These are phyloP conservation scores for Pyropia yezoensis DNA, from an alignment of 23 red algal genomes.

Conservation along the genomic window DNA sequence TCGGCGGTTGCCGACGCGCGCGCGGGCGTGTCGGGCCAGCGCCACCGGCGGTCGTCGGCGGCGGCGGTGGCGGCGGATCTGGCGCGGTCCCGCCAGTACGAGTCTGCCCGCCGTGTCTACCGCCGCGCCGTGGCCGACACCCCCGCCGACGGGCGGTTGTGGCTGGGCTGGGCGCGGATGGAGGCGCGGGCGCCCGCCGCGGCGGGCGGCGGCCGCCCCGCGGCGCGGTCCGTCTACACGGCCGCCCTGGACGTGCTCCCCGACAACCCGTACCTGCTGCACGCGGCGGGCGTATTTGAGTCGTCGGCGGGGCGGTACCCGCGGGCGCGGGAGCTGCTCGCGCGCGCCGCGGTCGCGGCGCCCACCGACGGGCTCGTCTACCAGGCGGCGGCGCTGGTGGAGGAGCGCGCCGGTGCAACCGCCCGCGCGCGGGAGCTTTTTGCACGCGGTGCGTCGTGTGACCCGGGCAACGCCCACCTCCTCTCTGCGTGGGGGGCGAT, in stretches of 20 bases:
- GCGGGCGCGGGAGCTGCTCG: conserved; percentile 42
- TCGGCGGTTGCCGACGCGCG: too few species aligned
- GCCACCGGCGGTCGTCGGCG: too few species aligned
- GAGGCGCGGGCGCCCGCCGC: conserved; percentile 2
- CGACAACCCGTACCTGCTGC: conserved; percentile 31
- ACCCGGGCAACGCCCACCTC: conserved; percentile 26
- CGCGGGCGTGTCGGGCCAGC: too few species aligned
- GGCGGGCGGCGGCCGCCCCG: neutral
- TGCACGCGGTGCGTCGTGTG: conserved; percentile 5
- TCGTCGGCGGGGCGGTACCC: conserved; percentile 7
- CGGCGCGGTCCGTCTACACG: conserved; percentile 1
- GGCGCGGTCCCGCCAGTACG: too few species aligned
- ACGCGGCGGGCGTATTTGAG: conserved; percentile 77
- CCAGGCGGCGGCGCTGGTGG: conserved; percentile 57
- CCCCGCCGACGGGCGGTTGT: conserved; percentile 1
- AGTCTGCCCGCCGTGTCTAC: too few species aligned
- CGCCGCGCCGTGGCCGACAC: too few species aligned
- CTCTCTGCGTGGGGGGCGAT: conserved; percentile 53
- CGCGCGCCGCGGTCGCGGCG: conserved; percentile 10
- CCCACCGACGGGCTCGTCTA: conserved; percentile 41
- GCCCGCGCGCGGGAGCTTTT: conserved; percentile 23
- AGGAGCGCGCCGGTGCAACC: conserved; percentile 37
- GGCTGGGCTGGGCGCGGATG: conserved; percentile 7
- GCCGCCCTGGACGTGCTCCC: conserved; percentile 1
- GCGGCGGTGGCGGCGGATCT: too few species aligned